Evolutionary conservation across 2,329 filamentous ascomycete genomes (phyloP).

Genomic region (Zymoseptoria pseudotritici): DNA sequence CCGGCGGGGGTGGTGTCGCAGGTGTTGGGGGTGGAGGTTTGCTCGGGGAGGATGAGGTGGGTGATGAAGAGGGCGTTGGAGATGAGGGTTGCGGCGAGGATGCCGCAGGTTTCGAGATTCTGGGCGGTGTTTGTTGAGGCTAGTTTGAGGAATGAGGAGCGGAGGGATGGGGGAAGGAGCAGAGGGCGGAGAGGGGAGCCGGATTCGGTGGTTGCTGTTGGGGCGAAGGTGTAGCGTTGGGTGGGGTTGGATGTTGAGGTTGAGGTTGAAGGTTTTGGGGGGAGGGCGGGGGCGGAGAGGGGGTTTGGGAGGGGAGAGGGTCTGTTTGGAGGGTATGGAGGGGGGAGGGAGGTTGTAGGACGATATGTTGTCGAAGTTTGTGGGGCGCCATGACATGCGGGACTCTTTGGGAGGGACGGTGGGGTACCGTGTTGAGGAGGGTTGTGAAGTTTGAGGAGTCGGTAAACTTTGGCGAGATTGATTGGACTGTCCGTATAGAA

Average conservation of each 20-base stretch:
- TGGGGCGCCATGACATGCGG: slow-evolving; percentile 22
- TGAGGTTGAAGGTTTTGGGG: slow-evolving; percentile 22
- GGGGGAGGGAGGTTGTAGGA: slow-evolving; percentile 18
- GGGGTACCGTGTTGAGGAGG: slow-evolving; percentile 34
- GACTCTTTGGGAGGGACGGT: slow-evolving; percentile 36
- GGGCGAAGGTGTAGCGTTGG: slow-evolving; percentile 66
- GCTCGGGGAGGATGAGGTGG: slow-evolving; percentile 81
- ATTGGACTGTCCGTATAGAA: slow-evolving; percentile 13
- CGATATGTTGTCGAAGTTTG: slow-evolving; percentile 9
- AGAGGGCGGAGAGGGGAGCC: slow-evolving; percentile 79
- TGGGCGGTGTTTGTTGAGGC: slow-evolving; percentile 68
- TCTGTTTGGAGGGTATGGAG: slow-evolving; percentile 25
- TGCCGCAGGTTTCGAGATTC: slow-evolving; percentile 91
- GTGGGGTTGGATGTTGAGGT: slow-evolving; percentile 30
- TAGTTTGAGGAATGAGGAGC: slow-evolving; percentile 64
- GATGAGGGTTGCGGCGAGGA: slow-evolving; percentile 82
- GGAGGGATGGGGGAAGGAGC: slow-evolving; percentile 73
- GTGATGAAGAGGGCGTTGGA: slow-evolving; percentile 92
- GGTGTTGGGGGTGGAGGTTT: slow-evolving; percentile 82
- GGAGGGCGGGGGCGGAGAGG: slow-evolving; percentile 24
- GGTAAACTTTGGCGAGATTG: background rate
- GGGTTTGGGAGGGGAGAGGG: slow-evolving; percentile 14
- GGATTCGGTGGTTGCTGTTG: slow-evolving; percentile 82
- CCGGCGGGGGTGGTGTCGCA: slow-evolving; percentile 89
- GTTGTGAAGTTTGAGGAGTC: background rate